Evolutionary conservation across 129 eudicot species (phyloP), one percentile per base, ranked within the genome.

Genomic region (Apium graveolens): DNA sequence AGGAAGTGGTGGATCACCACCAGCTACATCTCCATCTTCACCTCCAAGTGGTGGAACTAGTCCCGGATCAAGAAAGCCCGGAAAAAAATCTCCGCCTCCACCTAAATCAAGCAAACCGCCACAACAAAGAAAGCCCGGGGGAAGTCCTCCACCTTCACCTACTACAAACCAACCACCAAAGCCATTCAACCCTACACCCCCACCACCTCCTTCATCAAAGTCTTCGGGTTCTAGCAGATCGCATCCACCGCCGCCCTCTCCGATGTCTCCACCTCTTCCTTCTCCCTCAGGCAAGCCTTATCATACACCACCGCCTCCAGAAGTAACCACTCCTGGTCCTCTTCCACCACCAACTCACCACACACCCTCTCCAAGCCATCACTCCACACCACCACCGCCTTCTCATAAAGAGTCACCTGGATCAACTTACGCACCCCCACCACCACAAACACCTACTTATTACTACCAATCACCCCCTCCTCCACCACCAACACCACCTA

Each of bases 201-300:
- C 90, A 34, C 86, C 92, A 4, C 92, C 89, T 8, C 91, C 97
- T 14, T 37, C 73, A 6, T 91, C 85, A 12, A 68, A 77, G 82
- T 77, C 90, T 21, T 87, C 89, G 0, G 87, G 91, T 12, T 55
- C 77, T n/a, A 31, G 44, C 11, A 81, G 90, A 80, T 63, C 89
- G 31, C 92, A 68, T 53, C 83, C 96, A 27, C 91, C 97, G 31
- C 91, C 92, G 41, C 89, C 89, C 27, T 74, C 77, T 18, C 79
- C 75, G 24, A 70, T 78, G 11, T 68, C 73, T 68, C 82, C 20
- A 13, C 79, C 84, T 17, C 16, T 26, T 38, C 46, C 46, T 39
- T 43, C 75, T 21, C 48, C 70, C 20, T 65, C 75, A 12, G 75
- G 75, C 32, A 71, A 71, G 48, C 42, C 75, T 38, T 8, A 39